Base-by-base conservation (phyloP, 768 basidiomycete species). In the Boletales sp. region DNA sequence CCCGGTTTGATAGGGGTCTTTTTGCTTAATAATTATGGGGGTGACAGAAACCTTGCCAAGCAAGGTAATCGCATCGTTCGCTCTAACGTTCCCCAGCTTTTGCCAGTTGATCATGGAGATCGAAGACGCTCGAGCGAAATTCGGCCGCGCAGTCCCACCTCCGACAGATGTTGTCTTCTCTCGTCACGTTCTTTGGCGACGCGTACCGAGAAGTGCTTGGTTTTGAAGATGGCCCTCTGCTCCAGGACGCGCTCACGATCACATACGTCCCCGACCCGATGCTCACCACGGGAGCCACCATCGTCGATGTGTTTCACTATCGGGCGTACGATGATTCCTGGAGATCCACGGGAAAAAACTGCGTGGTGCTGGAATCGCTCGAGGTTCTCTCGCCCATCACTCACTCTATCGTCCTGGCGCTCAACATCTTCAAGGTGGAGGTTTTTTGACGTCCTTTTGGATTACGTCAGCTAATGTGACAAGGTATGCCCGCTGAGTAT, bases 231-330 rank as follows among this genome's bases (percentile, higher is more conserved):
- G 92, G 90, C 0, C 93, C 93, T 8, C 93, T 93, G 2, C 72
- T 94, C 3, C 93, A 95, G 54, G 93, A 94, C 58, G 83, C 90
- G 1, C 74, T 94, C 32, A 90, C 92, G 0, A 72, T 94, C 40
- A 86, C 83, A 10, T 94, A 88, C 53, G 73, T 92, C 34, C 78
- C 82, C 1, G 66, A 69, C n/a, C 89, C 90, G 0, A 74, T 81
- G 5, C 57, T 92, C 53, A 80, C 86, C 2, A 69, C 73, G 12
- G 92, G 91, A 7, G 85, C 91, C 61, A 93, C 92, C 0, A 77
- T 90, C 3, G 87, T 91, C 2, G 90, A 94, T 57, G 58, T 90
- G 3, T 90, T 82, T 79, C 72, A 78, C 50, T 88, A 85, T 67
- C 69, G 66, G 14, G 43, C 66, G 8, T 81, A 75, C 53, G 82